Percentiles rank a stretch among this genome's conserved stretches.
These are phyloP conservation scores for Staphylotrichum longicolle DNA, from an alignment of 495 filamentous ascomycete species.

Conservation along the genomic window DNA sequence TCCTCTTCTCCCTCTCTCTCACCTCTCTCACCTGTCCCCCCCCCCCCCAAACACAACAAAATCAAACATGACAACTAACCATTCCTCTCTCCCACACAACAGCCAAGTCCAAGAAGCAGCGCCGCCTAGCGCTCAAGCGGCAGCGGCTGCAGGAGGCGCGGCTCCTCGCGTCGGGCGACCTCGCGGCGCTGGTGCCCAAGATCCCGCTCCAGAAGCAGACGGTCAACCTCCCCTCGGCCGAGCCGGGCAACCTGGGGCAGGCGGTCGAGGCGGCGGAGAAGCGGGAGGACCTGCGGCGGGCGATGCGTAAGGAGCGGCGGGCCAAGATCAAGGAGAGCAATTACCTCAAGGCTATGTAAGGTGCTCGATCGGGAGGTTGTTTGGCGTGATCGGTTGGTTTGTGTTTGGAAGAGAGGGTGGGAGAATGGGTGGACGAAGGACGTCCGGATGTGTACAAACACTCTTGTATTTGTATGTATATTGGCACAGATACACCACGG, in stretches of 20 bases:
- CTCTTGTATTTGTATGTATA: conserved; percentile 22
- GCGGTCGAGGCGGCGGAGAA: conserved; percentile 57
- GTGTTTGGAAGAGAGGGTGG: not conserved
- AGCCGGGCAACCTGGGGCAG: conserved; percentile 56
- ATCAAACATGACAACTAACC: not conserved
- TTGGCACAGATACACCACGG: conserved; percentile 10
- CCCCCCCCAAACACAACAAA: no score
- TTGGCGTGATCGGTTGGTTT: not conserved
- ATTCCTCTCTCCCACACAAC: not conserved
- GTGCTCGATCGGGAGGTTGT: conserved; percentile 1
- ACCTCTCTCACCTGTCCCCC: no score
- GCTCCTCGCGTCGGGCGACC: conserved; percentile 61
- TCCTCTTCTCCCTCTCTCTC: not conserved
- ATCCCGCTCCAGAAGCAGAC: conserved; percentile 82
- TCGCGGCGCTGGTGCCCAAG: conserved; percentile 64
- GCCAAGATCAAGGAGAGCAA: conserved; percentile 86
- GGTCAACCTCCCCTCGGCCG: conserved; percentile 69
- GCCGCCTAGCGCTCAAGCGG: conserved; percentile 62
- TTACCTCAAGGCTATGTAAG: conserved; percentile 80
- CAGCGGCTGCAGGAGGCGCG: conserved; percentile 62
- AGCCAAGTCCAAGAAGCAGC: conserved; percentile 81
- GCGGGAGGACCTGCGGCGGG: conserved; percentile 63
- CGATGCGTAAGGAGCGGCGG: conserved; percentile 69
- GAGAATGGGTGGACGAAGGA: not conserved
- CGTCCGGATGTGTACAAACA: conserved; percentile 13